These are phyloP conservation scores for Lentinula lateritia DNA, from an alignment of 768 basidiomycete species.

Conservation along the genomic window DNA sequence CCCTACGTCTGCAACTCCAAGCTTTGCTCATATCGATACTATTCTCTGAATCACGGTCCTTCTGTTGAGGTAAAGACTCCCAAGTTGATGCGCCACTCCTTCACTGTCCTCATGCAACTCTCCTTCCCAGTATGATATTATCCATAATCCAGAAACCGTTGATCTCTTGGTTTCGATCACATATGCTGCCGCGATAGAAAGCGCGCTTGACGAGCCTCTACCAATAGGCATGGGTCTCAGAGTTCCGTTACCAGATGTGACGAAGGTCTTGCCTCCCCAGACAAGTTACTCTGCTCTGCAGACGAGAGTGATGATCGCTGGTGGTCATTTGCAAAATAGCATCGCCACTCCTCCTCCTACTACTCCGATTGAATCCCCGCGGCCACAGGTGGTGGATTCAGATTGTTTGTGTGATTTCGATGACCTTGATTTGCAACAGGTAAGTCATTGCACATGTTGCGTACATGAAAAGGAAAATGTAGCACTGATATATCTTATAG, in stretches of 20 bases:
- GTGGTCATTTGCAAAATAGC: not conserved
- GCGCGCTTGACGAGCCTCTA: constrained; percentile 49
- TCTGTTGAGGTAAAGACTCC: constrained; percentile 51
- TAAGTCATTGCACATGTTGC: constrained; percentile 12
- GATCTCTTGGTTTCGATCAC: constrained; percentile 65
- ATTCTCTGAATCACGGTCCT: constrained; percentile 56
- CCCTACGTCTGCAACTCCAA: constrained; percentile 67
- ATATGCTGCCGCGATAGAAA: constrained; percentile 50
- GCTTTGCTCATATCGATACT: constrained; percentile 69
- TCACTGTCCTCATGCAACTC: not conserved
- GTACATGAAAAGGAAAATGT: not conserved
- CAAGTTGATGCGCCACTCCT: not conserved
- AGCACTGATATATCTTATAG: constrained; percentile 18
- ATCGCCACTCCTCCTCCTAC: not conserved
- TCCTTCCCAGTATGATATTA: constrained; percentile 56
- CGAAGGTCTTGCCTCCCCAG: not conserved
- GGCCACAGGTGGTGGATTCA: constrained; percentile 10
- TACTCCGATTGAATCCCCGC: not conserved
- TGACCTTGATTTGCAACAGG: constrained; percentile 29
- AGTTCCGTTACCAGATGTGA: constrained; percentile 34
- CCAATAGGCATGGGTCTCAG: constrained; percentile 57
- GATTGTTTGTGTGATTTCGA: constrained; percentile 53
- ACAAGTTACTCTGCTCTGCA: not conserved
- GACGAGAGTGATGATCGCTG: not conserved
- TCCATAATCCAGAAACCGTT: constrained; percentile 56